phyloP scores from a whole-genome alignment of 1,284 basidiomycete genomes.

The Rhizopogon parksii region DNA sequence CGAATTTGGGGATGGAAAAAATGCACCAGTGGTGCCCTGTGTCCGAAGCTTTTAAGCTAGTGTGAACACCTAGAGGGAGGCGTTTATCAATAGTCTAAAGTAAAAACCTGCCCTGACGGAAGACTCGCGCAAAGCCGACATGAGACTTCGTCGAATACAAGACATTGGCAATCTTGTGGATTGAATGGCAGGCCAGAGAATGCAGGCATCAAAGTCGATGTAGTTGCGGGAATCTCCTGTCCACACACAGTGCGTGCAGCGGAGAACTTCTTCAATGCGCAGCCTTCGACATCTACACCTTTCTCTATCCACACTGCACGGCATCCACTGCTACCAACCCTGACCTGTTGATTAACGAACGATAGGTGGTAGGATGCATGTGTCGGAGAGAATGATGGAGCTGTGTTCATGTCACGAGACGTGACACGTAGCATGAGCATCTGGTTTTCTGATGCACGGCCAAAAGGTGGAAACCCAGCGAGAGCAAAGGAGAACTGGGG shows the following conservation, averaged over 20 bases:
- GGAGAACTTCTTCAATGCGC: slow-evolving; percentile 17
- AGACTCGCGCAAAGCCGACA: slow-evolving; percentile 19
- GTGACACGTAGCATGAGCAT: not conserved
- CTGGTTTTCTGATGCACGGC: not conserved
- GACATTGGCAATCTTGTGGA: slow-evolving; percentile 17
- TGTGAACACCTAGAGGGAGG: not conserved
- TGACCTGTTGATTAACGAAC: slow-evolving; percentile 10
- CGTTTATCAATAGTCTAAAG: slow-evolving; percentile 13
- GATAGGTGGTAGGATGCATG: not conserved
- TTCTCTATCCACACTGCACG: slow-evolving; percentile 20
- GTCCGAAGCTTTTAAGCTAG: not conserved
- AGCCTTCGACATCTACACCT: slow-evolving; percentile 3
- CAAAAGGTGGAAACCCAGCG: not conserved
- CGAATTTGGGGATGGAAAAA: no score
- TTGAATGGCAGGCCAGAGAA: slow-evolving; percentile 21
- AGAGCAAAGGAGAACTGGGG: not conserved
- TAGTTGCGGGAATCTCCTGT: not conserved
- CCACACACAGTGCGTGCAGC: slow-evolving; percentile 2
- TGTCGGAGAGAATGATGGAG: not conserved
- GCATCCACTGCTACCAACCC: slow-evolving; percentile 18
- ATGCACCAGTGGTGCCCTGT: not conserved
- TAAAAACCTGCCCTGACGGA: slow-evolving; percentile 19
- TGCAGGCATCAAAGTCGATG: slow-evolving; percentile 17
- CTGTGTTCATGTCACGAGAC: not conserved
- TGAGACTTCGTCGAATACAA: slow-evolving; percentile 24